A percentile compares a stretch with the other conserved stretches of the same genome.
These are phyloP conservation scores for Pyrenula aspistea DNA, from an alignment of 495 filamentous ascomycete species.

Conservation along the genomic window DNA sequence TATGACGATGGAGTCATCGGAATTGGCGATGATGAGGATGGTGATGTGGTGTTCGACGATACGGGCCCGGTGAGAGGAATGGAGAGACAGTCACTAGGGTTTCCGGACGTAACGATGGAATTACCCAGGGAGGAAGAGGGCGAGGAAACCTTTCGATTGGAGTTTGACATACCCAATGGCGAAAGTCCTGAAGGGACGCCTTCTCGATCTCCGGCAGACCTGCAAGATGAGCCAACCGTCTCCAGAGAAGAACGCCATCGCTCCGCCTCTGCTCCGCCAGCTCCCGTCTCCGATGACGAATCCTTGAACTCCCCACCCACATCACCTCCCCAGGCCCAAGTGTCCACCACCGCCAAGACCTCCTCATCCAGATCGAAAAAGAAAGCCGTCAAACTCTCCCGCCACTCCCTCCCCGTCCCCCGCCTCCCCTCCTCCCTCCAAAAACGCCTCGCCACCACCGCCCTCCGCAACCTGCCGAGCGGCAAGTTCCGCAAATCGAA, in stretches of 20 bases:
- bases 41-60: constrained; percentile 14
- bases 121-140: constrained; percentile 7
- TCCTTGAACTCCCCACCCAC: constrained; percentile 20
- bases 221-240: no score
- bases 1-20: constrained; percentile 23
- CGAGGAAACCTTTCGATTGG: neutral
- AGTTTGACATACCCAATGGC: neutral
- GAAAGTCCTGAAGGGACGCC: constrained; percentile 10
- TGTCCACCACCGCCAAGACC: no score
- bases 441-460: constrained; percentile 62
- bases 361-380: no score
- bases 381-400: constrained; percentile 56
- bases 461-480: constrained; percentile 48
- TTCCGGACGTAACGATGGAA: constrained; percentile 28
- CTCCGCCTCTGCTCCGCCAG: constrained; percentile 1
- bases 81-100: constrained; percentile 35
- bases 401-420: constrained; percentile 62
- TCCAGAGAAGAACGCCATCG: constrained; percentile 21
- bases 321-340: no score
- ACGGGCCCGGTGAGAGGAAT: constrained; percentile 15
- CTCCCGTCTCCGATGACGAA: constrained; percentile 21
- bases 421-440: constrained; percentile 58
- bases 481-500: constrained; percentile 48
- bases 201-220: no score
- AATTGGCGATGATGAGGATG: constrained; percentile 29